A percentile compares a stretch with the other conserved stretches of the same genome.
These are phyloP conservation scores for Crithidia acanthocephali DNA, from an alignment of 208 protist genomes.

Conservation along the genomic window DNA sequence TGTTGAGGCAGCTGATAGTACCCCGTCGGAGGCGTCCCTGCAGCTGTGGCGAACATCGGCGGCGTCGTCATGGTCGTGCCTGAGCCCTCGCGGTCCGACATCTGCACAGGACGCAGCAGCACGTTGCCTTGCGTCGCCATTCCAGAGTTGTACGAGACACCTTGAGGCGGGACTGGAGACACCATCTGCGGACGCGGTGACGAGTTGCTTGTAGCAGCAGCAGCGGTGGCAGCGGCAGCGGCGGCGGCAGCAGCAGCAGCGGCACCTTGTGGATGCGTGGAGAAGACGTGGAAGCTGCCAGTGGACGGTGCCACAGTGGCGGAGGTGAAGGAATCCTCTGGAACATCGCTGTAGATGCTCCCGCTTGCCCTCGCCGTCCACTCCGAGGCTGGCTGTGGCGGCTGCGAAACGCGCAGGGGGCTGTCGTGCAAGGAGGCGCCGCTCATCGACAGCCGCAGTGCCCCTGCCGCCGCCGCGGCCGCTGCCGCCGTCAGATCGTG, in stretches of 20 bases:
- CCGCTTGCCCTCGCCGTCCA: constrained; percentile 10
- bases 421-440: constrained; percentile 6
- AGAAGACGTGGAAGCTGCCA: constrained; percentile 32
- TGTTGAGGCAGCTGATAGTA: constrained; percentile 2
- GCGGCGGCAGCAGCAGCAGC: neutral
- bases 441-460: constrained; percentile 1
- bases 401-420: constrained; percentile 10
- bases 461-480: neutral
- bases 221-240: neutral
- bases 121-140: neutral
- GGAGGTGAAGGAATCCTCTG: constrained; percentile 13
- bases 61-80: neutral
- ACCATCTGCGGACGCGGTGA: neutral
- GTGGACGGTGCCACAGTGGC: neutral
- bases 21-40: neutral
- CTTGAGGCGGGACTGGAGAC: neutral
- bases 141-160: neutral
- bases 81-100: neutral
- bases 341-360: constrained; percentile 11
- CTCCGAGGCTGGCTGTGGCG: neutral
- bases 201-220: neutral
- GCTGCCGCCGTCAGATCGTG: constrained; percentile 1
- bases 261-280: constrained; percentile 22
- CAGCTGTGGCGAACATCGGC: neutral
- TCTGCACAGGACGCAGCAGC: neutral